Base-by-base conservation (phyloP, 2,329 filamentous ascomycete genomes). In the Aspergillus transmontanensis region DNA sequence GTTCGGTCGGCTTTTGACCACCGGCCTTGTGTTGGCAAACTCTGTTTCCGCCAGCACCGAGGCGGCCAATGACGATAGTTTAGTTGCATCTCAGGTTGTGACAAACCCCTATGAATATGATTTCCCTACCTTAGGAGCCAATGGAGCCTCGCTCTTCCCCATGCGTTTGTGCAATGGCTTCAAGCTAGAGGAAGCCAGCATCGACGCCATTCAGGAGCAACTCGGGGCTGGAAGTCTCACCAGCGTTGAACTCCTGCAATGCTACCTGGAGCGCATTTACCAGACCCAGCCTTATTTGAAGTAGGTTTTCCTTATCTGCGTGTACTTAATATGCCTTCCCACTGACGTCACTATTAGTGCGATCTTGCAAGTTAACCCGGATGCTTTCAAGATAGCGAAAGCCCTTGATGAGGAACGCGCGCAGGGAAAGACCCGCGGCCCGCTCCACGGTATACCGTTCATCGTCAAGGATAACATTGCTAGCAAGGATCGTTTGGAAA, bases 361-460 rank as follows among this genome's bases (percentile, higher is more conserved):
- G 12, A 70, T 92, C 30, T 78, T 91, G 54, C 85, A 93, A 69
- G 69, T 88, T 43, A 93, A 93, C 72, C 89, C 90, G 0, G 90
- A 93, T 72, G 83, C 83, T 11, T 78, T 89, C 39, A 67, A 76
- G 26, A 91, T 92, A 61, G 90, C 90, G 4, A 77, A 78, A 6
- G 71, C 80, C 16, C 79, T 88, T 34, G 90, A 93, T 69, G 73
- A 71, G 0, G 89, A 93, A 75, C 84, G 90, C 21, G 71, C 73
- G 14, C 70, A 77, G 1, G 88, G 88, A 28, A 80, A 78, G 45
- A 74, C 88, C 11, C 84, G 88, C n/a, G 85, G 89, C 1, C 86
- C 87, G 1, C 81, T 94, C 1, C 90, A 93, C 73, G 90, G 90
- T 3, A 91, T 94, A 50, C 90, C 91, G 0, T 91, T 91, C 73